Percentiles rank a stretch among this genome's conserved stretches.
Conservation (phyloP, 352 stramenopile genomes). For the Globisporangium radiosum region DNA sequence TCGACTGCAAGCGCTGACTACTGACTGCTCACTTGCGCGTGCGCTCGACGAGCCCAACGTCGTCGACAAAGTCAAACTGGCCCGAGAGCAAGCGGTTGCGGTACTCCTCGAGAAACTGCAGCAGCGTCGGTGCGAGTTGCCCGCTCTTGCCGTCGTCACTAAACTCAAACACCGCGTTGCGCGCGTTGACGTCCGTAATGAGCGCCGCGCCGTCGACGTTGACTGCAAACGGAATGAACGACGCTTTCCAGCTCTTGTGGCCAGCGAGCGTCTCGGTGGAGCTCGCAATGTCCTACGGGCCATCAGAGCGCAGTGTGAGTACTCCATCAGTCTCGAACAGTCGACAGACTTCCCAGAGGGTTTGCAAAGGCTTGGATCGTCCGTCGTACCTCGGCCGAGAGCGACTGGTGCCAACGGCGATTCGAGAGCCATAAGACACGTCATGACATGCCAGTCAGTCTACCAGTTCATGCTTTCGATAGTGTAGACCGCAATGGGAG, state of each 20-base stretch:
- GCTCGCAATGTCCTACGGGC: constrained; percentile 43
- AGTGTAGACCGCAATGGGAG: background rate
- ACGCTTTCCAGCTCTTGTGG: constrained; percentile 48
- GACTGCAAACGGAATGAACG: constrained; percentile 63
- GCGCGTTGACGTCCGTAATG: constrained; percentile 40
- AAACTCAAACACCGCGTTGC: constrained; percentile 66
- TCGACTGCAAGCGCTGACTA: background rate
- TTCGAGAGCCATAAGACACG: too few relatives aligned
- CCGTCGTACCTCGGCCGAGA: constrained; percentile 41
- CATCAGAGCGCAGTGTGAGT: background rate
- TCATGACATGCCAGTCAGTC: too few relatives aligned
- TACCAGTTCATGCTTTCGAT: too few relatives aligned
- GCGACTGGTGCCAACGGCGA: constrained; percentile 22
- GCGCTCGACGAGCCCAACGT: constrained; percentile 74
- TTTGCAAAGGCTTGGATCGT: background rate
- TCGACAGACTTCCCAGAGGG: background rate
- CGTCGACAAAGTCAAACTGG: constrained; percentile 79
- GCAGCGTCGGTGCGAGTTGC: constrained; percentile 42
- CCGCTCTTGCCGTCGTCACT: constrained; percentile 51
- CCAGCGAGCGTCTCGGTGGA: constrained; percentile 37
- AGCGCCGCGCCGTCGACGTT: constrained; percentile 67
- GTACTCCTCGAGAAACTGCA: constrained; percentile 73
- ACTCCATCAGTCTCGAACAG: background rate
- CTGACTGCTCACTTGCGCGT: constrained; percentile 39
- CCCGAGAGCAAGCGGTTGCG: constrained; percentile 75